Conservation (phyloP, 1,284 basidiomycete genomes). For the Rugiboletus extremiorientalis region DNA sequence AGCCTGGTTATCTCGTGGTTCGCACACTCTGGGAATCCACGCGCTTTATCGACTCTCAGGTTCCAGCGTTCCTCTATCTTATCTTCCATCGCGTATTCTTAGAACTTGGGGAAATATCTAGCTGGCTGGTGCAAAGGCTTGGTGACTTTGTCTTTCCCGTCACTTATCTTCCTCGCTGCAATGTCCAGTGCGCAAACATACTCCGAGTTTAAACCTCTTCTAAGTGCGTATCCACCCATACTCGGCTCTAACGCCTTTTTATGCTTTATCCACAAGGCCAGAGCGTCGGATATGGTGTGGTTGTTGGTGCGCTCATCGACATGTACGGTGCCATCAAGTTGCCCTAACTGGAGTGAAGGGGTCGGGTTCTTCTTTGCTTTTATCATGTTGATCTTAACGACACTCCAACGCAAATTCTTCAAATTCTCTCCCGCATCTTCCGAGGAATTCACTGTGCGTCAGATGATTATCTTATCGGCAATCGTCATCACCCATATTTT, state of each 20-base stretch:
- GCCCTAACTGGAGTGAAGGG: conserved; percentile 28
- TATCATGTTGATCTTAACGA: conserved; percentile 46
- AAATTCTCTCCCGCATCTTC: conserved; percentile 47
- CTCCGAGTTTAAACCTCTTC: conserved; percentile 27
- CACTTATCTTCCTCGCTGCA: background rate
- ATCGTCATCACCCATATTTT: background rate
- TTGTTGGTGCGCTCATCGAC: conserved; percentile 38
- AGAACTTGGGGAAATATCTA: conserved; percentile 3
- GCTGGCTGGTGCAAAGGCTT: background rate
- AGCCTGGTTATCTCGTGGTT: background rate
- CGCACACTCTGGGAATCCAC: background rate
- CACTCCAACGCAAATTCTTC: conserved; percentile 49
- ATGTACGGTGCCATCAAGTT: background rate
- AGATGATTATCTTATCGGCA: background rate
- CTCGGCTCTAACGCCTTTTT: background rate
- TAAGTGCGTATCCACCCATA: conserved; percentile 13
- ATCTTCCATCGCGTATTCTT: conserved; percentile 16
- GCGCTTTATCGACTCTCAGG: background rate
- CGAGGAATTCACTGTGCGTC: conserved; percentile 54
- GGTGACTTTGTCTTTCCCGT: background rate
- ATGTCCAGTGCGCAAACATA: conserved; percentile 22
- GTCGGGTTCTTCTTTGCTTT: conserved; percentile 53
- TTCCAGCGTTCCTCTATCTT: conserved; percentile 1
- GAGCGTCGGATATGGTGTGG: conserved; percentile 51
- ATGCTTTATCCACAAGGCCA: conserved; percentile 30